A percentile compares a stretch with the other conserved stretches of the same genome.
phyloP scores from a whole-genome alignment of 2,329 filamentous ascomycete species.

The Verticillium klebahnii region DNA sequence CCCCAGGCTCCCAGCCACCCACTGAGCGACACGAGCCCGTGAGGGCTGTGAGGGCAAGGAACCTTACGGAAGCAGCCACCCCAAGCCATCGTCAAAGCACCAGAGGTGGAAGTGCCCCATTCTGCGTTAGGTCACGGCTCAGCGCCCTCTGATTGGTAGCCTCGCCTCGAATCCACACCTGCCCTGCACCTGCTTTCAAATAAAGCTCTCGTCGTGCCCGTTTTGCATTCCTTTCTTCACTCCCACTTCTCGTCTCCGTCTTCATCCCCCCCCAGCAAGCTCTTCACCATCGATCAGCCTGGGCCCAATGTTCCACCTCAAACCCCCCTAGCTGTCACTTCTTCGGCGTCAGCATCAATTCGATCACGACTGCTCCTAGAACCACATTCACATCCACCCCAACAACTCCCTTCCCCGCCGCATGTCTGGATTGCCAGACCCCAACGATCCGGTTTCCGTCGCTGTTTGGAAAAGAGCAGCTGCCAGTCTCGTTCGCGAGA shows the following conservation, averaged over 20 bases:
- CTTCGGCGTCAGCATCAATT: neutral
- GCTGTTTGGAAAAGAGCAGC: conserved; percentile 14
- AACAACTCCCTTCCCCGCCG: neutral
- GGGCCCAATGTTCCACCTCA: neutral
- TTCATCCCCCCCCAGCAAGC: neutral
- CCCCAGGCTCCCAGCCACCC: neutral
- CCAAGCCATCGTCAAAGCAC: neutral
- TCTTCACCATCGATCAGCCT: neutral
- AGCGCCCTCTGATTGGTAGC: neutral
- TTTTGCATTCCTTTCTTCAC: neutral
- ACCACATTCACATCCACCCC: neutral
- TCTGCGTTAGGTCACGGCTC: neutral
- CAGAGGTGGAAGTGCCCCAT: neutral
- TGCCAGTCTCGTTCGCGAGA: conserved; percentile 14
- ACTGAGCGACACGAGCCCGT: neutral
- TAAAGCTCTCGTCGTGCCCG: neutral
- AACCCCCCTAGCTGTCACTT: neutral
- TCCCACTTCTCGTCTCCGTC: neutral
- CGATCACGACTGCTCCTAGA: neutral
- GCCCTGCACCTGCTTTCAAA: neutral
- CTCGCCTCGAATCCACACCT: neutral
- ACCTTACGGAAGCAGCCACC: neutral
- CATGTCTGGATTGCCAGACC: conserved; percentile 19
- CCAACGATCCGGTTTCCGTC: conserved; percentile 13
- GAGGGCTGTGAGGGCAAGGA: neutral